Evolutionary conservation across 1,284 basidiomycete genomes (phyloP), one percentile per base, ranked within the genome.

Genomic region (Stygiomarasmius scandens): DNA sequence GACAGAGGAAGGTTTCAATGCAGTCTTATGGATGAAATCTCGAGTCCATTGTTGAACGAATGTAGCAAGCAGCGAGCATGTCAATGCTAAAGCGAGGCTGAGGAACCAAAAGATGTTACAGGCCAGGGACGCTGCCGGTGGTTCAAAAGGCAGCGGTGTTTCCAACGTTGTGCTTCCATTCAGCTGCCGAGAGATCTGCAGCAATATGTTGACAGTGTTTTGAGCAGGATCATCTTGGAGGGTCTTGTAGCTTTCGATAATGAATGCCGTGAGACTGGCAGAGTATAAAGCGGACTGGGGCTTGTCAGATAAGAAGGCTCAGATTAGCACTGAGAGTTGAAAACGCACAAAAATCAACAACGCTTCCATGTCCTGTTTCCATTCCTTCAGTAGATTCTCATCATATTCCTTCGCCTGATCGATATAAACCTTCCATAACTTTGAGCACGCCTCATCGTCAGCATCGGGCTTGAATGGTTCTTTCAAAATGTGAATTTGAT

Each of bases 271-370:
- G 19, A 61, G 43, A 22, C 47, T 58, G 14, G 59, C 59, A 8
- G 59, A 58, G 20, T 55, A 61, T 12, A 61, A 48, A 52, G 56
- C 59, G 23, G 59, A 52, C 56, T 58, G n/a, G 14, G 12, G 41
- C 19, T n/a, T 22, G 16, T n/a, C 22, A 12, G n/a, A 19, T 32
- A 5, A 32, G 29, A n/a, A 32, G 6, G 29, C 29, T 32, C 12
- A 32, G 6, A 12, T 32, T 32, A 6, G 5, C 12, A 32, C 12
- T 6, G 29, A 32, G 29, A 16, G 2, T 29, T 22, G 45, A n/a
- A n/a, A n/a, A n/a, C 55, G 24, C 14, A 57, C 55, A 43, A 57
- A 57, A 10, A 56, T 51, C n/a, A 56, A 36, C 8, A 56, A 23
- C 14, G n/a, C 55, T 19, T 24, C 43, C 55, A 59, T 59, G 49